Evolutionary conservation across 768 basidiomycete species (phyloP).

Genomic region (Thelephora aurantiotincta): DNA sequence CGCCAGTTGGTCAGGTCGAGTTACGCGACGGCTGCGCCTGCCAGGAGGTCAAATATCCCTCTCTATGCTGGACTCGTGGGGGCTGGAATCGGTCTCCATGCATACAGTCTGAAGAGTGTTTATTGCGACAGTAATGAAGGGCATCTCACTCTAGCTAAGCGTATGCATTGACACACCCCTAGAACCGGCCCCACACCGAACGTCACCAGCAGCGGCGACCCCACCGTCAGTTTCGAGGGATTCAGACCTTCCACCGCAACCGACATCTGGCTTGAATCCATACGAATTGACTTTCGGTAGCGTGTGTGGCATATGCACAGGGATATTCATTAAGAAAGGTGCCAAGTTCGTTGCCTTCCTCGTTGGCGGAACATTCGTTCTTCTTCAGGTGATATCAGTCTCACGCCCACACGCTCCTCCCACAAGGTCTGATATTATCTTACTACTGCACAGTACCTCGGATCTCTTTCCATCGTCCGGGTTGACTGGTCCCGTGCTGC

Average conservation of each 20-base stretch:
- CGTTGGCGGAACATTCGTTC: slow-evolving; percentile 81
- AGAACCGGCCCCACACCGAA: too few species aligned
- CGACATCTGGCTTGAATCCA: slow-evolving; percentile 59
- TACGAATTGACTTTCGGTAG: slow-evolving; percentile 85
- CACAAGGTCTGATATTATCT: background rate
- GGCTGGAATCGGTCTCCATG: too few species aligned
- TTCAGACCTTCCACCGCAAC: slow-evolving; percentile 31
- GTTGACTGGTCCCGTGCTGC: slow-evolving; percentile 70
- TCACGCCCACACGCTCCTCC: background rate
- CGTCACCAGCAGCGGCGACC: background rate
- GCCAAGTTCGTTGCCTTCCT: slow-evolving; percentile 69
- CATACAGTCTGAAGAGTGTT: too few species aligned
- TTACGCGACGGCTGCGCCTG: too few species aligned
- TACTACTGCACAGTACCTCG: slow-evolving; percentile 48
- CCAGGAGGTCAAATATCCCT: too few species aligned
- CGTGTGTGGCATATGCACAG: slow-evolving; percentile 76
- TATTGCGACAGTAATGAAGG: too few species aligned
- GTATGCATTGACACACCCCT: too few species aligned
- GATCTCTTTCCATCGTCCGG: slow-evolving; percentile 53
- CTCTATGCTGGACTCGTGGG: too few species aligned
- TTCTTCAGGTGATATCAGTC: slow-evolving; percentile 59
- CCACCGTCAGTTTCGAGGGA: background rate
- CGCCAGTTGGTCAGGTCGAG: too few species aligned
- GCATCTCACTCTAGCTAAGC: too few species aligned
- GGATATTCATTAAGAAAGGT: slow-evolving; percentile 94